Evolutionary conservation across 495 filamentous ascomycete species (phyloP).

Genomic region (Penicillium cataractarum): DNA sequence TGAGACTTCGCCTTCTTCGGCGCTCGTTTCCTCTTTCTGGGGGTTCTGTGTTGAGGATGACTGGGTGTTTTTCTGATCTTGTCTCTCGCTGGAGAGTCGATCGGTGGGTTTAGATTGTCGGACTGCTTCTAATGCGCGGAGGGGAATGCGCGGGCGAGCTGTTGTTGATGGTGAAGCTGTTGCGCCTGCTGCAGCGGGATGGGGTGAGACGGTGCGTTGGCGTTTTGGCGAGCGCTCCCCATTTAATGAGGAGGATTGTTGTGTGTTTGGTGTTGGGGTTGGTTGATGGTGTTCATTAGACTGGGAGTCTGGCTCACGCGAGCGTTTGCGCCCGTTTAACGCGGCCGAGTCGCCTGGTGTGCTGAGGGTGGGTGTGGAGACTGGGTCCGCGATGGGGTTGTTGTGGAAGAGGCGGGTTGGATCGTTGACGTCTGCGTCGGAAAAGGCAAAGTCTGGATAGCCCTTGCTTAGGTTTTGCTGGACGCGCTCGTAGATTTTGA

Average conservation of each 20-base stretch:
- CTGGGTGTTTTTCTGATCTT: not conserved
- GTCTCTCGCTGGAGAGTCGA: not conserved
- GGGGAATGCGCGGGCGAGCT: conserved; percentile 27
- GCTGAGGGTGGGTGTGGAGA: conserved; percentile 19
- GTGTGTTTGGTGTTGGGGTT: conserved; percentile 6
- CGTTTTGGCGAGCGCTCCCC: conserved; percentile 47
- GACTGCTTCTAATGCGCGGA: conserved; percentile 17
- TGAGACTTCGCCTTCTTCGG: conserved; percentile 31
- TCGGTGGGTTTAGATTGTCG: not conserved
- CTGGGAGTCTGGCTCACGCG: conserved; percentile 45
- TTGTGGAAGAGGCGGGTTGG: conserved; percentile 34
- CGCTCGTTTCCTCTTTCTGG: conserved; percentile 17
- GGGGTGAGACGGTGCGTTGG: conserved; percentile 38
- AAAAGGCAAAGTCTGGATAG: conserved; percentile 39
- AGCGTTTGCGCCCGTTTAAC: conserved; percentile 45
- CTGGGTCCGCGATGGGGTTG: conserved; percentile 18
- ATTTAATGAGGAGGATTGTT: conserved; percentile 24
- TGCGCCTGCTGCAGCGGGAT: conserved; percentile 6
- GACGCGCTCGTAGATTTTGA: conserved; percentile 74
- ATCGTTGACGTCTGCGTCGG: conserved; percentile 34
- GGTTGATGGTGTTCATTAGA: conserved; percentile 15
- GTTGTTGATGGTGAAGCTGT: conserved; percentile 7
- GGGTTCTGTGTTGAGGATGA: not conserved
- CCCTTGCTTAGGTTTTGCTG: conserved; percentile 48
- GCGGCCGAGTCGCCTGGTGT: conserved; percentile 26